Percentiles rank a stretch among this genome's conserved stretches.
Conservation (phyloP, 148 eudicot genomes). For the Rhododendron ferrugineum region DNA sequence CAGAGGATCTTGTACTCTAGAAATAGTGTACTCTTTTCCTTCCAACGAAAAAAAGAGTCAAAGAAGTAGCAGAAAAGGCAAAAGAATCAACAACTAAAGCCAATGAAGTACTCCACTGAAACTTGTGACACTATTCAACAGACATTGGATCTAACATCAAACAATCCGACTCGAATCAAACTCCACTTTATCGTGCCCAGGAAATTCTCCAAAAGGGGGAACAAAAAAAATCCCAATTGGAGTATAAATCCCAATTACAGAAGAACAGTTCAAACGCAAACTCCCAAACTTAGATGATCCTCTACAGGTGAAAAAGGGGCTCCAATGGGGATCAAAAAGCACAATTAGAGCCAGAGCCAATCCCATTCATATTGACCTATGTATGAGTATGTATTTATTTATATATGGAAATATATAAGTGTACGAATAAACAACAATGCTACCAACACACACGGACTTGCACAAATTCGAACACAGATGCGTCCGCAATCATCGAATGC, state of each 20-base stretch:
- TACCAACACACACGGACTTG: background rate
- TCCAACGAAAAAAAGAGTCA: no score
- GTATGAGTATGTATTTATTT: background rate
- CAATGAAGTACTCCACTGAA: background rate
- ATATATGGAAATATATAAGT: background rate
- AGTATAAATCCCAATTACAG: background rate
- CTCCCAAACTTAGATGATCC: background rate
- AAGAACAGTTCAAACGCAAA: background rate
- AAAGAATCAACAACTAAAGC: background rate
- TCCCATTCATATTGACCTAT: background rate
- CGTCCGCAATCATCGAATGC: background rate
- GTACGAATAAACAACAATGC: background rate
- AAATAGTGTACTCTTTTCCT: no score
- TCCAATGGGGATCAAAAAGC: constrained; percentile 5
- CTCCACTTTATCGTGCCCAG: background rate
- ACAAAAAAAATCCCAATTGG: constrained; percentile 1
- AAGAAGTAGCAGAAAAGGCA: background rate
- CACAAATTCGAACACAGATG: background rate
- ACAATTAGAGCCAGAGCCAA: constrained; percentile 18
- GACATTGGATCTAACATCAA: background rate
- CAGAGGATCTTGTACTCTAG: no score
- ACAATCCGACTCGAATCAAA: background rate
- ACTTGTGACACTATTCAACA: background rate
- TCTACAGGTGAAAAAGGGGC: background rate
- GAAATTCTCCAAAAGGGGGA: background rate